Conservation (phyloP, 1,284 basidiomycete genomes). For the Amylostereum chailletii region DNA sequence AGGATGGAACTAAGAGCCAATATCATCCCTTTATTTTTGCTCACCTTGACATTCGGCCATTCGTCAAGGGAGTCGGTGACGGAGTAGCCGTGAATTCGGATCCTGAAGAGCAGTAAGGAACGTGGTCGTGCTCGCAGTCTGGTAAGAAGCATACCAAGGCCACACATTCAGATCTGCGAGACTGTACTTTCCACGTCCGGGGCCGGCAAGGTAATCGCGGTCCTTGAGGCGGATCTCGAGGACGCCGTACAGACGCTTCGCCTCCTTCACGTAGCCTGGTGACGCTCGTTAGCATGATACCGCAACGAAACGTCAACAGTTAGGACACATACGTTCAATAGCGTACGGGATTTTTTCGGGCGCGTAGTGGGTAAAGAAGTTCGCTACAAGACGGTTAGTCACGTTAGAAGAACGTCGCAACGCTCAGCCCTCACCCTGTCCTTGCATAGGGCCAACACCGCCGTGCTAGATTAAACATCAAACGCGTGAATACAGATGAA, state of each 20-base stretch:
- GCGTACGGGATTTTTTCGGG: constrained; percentile 61
- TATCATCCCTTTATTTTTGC: neutral
- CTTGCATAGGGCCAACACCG: constrained; percentile 70
- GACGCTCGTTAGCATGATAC: neutral
- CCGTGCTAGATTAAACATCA: constrained; percentile 36
- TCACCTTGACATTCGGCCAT: constrained; percentile 24
- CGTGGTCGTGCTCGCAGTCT: constrained; percentile 5
- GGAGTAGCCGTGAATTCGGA: constrained; percentile 31
- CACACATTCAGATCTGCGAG: constrained; percentile 59
- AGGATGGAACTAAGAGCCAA: neutral
- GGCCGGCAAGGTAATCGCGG: constrained; percentile 64
- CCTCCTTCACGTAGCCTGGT: constrained; percentile 67
- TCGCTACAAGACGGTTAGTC: constrained; percentile 23
- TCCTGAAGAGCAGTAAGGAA: constrained; percentile 29
- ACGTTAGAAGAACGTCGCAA: neutral
- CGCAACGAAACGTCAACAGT: neutral
- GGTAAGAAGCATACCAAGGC: constrained; percentile 32
- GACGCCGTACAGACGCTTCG: constrained; percentile 69
- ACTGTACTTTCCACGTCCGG: constrained; percentile 54
- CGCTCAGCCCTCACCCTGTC: constrained; percentile 35
- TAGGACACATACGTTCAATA: constrained; percentile 37
- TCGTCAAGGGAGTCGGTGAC: constrained; percentile 41
- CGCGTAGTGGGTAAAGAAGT: constrained; percentile 48
- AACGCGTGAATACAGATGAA: neutral
- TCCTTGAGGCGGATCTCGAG: constrained; percentile 60